Percentiles rank a stretch among this genome's conserved stretches.
Evolutionary conservation across 306 rosid genomes (phyloP).

Genomic region (Parietaria judaica): DNA sequence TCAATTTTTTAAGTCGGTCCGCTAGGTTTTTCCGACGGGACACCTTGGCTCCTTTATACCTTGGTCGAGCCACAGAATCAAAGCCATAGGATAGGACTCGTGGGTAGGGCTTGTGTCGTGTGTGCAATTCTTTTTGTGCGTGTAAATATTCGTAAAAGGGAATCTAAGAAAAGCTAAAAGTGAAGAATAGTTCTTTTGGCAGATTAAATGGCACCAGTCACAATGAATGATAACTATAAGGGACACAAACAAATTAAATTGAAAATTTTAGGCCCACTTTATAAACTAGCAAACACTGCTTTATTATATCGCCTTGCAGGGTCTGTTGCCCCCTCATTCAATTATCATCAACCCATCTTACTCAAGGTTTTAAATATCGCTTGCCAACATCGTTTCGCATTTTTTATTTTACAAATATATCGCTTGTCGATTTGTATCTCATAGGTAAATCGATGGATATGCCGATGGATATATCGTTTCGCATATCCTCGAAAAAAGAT

Average conservation of each 20-base stretch:
- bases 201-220: conserved; percentile 19
- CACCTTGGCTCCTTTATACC: too few species aligned
- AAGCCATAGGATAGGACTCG: too few species aligned
- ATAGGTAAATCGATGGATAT: too few species aligned
- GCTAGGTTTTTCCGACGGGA: too few species aligned
- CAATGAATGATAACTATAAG: conserved; percentile 27
- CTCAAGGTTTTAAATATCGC: too few species aligned
- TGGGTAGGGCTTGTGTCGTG: neutral
- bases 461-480: too few species aligned
- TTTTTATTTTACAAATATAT: too few species aligned
- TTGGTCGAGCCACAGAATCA: too few species aligned
- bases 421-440: too few species aligned
- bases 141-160: neutral
- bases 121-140: conserved; percentile 2
- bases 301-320: conserved; percentile 15
- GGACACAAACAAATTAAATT: conserved; percentile 22
- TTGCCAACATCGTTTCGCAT: too few species aligned
- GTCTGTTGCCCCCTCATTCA: conserved; percentile 28
- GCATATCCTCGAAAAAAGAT: too few species aligned
- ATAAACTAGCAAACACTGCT: conserved; percentile 20
- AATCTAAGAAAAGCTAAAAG: conserved; percentile 9
- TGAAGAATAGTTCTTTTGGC: conserved; percentile 14
- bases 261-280: conserved; percentile 16
- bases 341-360: conserved; percentile 1
- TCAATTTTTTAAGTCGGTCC: too few species aligned